Conservation (phyloP, 306 rosid species). For the Ziziphus jujuba region DNA sequence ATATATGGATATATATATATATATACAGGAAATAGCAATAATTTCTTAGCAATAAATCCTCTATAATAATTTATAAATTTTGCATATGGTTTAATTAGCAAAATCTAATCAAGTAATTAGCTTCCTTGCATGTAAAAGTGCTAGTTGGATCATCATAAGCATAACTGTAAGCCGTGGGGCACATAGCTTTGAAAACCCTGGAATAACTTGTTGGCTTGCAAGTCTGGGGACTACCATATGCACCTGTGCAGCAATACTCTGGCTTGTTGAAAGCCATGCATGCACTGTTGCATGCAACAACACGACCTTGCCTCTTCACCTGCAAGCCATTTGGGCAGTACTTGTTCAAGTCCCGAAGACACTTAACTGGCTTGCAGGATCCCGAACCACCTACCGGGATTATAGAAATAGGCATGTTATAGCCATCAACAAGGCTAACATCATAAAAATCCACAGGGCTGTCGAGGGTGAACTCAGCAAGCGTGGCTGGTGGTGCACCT, state of each 20-base stretch:
- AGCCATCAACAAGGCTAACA: slow-evolving; percentile 72
- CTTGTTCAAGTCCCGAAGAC: slow-evolving; percentile 35
- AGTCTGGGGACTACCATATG: slow-evolving; percentile 35
- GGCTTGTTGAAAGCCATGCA: slow-evolving; percentile 51
- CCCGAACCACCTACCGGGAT: slow-evolving; percentile 34
- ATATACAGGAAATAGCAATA: background rate
- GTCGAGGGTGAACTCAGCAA: slow-evolving; percentile 64
- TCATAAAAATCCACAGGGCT: slow-evolving; percentile 56
- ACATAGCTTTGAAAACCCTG: slow-evolving; percentile 53
- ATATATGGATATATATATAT: background rate
- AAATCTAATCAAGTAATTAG: slow-evolving; percentile 51
- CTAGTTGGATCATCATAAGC: slow-evolving; percentile 69
- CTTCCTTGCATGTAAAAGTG: slow-evolving; percentile 56
- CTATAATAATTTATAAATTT: background rate
- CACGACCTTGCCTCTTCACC: slow-evolving; percentile 27
- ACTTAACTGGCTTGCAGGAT: slow-evolving; percentile 23
- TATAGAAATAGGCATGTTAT: slow-evolving; percentile 53
- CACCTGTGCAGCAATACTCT: slow-evolving; percentile 54
- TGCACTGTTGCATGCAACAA: slow-evolving; percentile 57
- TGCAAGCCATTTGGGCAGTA: slow-evolving; percentile 46
- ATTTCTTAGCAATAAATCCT: background rate
- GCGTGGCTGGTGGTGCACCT: slow-evolving; percentile 51
- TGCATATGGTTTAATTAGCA: slow-evolving; percentile 32
- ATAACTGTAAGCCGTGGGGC: slow-evolving; percentile 62
- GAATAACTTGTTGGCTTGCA: slow-evolving; percentile 48